Evolutionary conservation across 305 asterid genomes (phyloP).

Genomic region (Vinca major): DNA sequence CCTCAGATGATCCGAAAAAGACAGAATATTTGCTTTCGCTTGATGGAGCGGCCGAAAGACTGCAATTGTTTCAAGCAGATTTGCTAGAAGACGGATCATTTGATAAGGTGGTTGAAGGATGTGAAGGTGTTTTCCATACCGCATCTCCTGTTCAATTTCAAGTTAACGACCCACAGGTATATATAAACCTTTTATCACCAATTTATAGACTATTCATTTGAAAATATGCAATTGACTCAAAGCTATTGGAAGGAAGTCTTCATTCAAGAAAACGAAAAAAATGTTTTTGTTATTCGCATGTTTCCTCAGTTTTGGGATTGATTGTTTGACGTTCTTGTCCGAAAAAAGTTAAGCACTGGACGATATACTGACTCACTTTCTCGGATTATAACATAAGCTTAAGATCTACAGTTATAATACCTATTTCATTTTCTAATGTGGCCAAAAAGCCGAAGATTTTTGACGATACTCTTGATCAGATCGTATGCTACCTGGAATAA

Average conservation of each 20-base stretch:
- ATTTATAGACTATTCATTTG: background rate
- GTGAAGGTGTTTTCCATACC: slow-evolving; percentile 42
- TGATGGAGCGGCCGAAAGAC: slow-evolving; percentile 41
- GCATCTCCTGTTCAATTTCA: slow-evolving; percentile 33
- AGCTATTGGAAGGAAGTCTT: background rate
- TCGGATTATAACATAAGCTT: background rate
- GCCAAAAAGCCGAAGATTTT: background rate
- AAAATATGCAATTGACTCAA: background rate
- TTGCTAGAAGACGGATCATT: slow-evolving; percentile 32
- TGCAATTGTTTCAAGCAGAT: slow-evolving; percentile 28
- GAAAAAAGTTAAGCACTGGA: background rate
- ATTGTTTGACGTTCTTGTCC: no score
- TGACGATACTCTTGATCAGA: no score
- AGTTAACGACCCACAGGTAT: slow-evolving; percentile 4
- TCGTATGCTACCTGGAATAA: background rate
- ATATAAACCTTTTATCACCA: background rate
- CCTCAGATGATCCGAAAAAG: slow-evolving; percentile 32
- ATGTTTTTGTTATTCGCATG: background rate
- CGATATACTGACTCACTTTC: background rate
- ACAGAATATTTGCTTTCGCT: slow-evolving; percentile 27
- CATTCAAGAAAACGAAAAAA: background rate
- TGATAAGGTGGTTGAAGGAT: slow-evolving; percentile 32
- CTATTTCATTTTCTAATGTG: background rate
- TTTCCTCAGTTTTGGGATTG: background rate
- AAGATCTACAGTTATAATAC: background rate